phyloP scores from a whole-genome alignment of 768 basidiomycete genomes.

The Udeniomyces megalosporus region DNA sequence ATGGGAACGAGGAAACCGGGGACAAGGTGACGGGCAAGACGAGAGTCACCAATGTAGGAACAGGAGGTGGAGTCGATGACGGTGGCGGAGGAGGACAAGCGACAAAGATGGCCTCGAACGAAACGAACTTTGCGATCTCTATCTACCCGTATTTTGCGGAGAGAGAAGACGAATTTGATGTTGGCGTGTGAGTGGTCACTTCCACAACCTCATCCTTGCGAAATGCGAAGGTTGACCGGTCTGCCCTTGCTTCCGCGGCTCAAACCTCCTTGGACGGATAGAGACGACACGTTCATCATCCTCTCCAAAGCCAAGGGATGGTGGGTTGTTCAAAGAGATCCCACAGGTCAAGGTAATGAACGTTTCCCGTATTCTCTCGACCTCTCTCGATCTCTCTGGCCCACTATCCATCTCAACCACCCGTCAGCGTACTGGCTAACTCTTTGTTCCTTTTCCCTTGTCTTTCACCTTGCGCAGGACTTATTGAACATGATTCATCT shows the following conservation, averaged over 20 bases:
- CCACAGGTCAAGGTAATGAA: slow-evolving; percentile 65
- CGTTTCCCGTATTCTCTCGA: no score
- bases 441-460: no score
- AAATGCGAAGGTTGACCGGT: no score
- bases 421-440: no score
- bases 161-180: slow-evolving; percentile 96
- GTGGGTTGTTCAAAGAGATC: slow-evolving; percentile 98
- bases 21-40: neutral
- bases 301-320: slow-evolving; percentile 88
- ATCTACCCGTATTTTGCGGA: slow-evolving; percentile 99
- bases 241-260: no score
- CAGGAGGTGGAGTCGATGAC: neutral
- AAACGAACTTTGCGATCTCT: neutral
- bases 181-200: slow-evolving; percentile 65
- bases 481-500: slow-evolving; percentile 38
- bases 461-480: neutral
- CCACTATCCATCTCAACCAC: no score
- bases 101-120: neutral
- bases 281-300: slow-evolving; percentile 86
- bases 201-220: no score
- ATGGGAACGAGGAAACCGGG: neutral
- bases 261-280: slow-evolving; percentile 23
- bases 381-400: slow-evolving; percentile 5
- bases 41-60: neutral
- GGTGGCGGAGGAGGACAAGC: neutral